Evolutionary conservation across 192 early-diverging fungal species (phyloP).

Genomic region (Coemansia sp.): DNA sequence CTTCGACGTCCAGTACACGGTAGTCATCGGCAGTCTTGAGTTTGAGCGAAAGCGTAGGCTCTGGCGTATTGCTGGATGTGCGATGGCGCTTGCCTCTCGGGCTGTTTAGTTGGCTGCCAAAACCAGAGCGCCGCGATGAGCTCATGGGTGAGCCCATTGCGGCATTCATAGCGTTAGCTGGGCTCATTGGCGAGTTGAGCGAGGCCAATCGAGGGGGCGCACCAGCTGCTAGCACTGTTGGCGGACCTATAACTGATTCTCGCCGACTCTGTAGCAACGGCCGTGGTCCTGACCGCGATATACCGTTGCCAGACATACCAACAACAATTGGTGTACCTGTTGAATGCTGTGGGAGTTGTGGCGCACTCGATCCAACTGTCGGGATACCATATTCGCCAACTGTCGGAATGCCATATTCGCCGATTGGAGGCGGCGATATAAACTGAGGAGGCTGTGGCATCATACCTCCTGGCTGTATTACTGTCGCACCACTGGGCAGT

Average conservation of each 20-base stretch:
- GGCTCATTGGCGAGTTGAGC: slow-evolving; percentile 24
- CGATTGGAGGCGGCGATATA: background rate
- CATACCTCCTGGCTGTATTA: slow-evolving; percentile 7
- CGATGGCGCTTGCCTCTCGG: slow-evolving; percentile 28
- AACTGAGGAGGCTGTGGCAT: background rate
- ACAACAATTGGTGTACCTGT: slow-evolving; percentile 22
- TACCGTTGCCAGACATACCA: slow-evolving; percentile 6
- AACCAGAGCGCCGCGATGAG: background rate
- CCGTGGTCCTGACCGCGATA: background rate
- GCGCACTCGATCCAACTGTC: slow-evolving; percentile 12
- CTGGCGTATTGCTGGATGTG: slow-evolving; percentile 27
- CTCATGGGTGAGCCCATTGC: background rate
- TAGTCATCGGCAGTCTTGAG: slow-evolving; percentile 42
- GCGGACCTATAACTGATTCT: background rate
- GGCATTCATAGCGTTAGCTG: background rate
- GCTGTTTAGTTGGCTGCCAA: background rate
- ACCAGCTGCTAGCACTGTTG: background rate
- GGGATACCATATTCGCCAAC: background rate
- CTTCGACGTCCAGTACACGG: slow-evolving; percentile 19
- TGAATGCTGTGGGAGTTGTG: background rate
- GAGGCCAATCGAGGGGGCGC: slow-evolving; percentile 31
- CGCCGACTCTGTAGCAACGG: background rate
- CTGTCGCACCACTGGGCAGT: background rate
- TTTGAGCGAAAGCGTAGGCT: slow-evolving; percentile 24
- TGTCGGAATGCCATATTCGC: background rate